Evolutionary conservation across 2,329 filamentous ascomycete genomes (phyloP), one percentile per base, ranked within the genome.

Genomic region (Plectosphaerella cucumerina): DNA sequence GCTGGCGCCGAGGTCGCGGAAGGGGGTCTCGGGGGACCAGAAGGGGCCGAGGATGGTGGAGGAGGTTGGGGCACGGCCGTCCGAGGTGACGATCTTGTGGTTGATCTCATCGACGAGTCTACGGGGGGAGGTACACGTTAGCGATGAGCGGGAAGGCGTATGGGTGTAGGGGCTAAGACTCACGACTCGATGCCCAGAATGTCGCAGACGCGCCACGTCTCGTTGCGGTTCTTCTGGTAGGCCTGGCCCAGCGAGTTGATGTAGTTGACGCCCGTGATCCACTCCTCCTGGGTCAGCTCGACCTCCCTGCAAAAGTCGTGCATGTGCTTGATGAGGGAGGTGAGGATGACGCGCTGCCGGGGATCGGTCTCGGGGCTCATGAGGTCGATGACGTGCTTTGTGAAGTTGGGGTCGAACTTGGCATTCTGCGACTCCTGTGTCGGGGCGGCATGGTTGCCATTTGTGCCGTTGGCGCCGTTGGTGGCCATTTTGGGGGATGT

Each of bases 241-340:
- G 53, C 50, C 53, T 55, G 53, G 48, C 53, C 53, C 15, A 55
- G 53, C 34, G 53, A 44, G 53, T 55, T 55, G 51, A 55, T 50
- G 51, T 55, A 55, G 51, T 55, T 55, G 35, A 55, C 53, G 20
- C 53, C 53, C 15, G 53, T 26, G 12, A 55, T n/a, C 53, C 53
- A 55, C 37, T 55, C 53, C 6, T 55, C 53, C 48, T 55, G 53
- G 18, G 89, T 95, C 68, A 97, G 93, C 56, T 90, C 81, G 37
- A 87, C 81, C 56, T 96, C 90, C 6, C 87, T 83, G 67, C 99
- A 97, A 75, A 99, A 99, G 34, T 80, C 77, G 66, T 97, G 97
- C 66, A 96, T 97, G 75, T 99, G 53, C 35, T 22, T 48, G 51
- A 55, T 55, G 14, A 55, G 22, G 31, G 53, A 55, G 51, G 37